Conservation (phyloP, 257 asterid genomes). For the Solanum tarapatanum region DNA sequence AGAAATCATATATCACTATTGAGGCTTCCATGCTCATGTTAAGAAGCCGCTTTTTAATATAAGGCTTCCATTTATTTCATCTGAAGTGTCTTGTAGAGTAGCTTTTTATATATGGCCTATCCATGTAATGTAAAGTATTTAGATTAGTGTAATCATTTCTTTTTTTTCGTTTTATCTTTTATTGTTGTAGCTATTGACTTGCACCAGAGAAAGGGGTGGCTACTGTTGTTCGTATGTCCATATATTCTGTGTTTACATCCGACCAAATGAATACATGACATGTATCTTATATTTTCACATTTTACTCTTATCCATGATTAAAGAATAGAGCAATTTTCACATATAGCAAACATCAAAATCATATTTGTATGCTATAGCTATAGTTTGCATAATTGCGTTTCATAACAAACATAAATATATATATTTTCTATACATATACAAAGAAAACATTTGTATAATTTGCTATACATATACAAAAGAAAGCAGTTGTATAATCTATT, state of each 20-base stretch:
- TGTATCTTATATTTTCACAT: background rate
- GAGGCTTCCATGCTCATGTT: slow-evolving; percentile 23
- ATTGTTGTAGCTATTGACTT: background rate
- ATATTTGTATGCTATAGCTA: too few species aligned
- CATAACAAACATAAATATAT: too few species aligned
- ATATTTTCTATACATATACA: too few species aligned
- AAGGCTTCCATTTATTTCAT: background rate
- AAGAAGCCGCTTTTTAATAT: slow-evolving; percentile 22
- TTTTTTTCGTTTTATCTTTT: background rate
- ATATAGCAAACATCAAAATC: too few species aligned
- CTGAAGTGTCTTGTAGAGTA: background rate
- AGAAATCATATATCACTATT: background rate
- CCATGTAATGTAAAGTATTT: background rate
- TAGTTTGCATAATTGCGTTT: too few species aligned
- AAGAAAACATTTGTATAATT: too few species aligned
- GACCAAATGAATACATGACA: background rate
- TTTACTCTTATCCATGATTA: background rate
- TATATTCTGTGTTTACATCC: background rate
- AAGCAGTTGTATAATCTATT: too few species aligned
- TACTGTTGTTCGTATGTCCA: background rate
- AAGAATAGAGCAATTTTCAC: background rate
- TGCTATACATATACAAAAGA: too few species aligned
- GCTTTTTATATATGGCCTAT: background rate
- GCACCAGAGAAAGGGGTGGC: background rate
- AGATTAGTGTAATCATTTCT: background rate